Percentiles rank a stretch among this genome's conserved stretches.
These are phyloP conservation scores for Amylocystis lapponica DNA, from an alignment of 768 basidiomycete species.

Conservation along the genomic window DNA sequence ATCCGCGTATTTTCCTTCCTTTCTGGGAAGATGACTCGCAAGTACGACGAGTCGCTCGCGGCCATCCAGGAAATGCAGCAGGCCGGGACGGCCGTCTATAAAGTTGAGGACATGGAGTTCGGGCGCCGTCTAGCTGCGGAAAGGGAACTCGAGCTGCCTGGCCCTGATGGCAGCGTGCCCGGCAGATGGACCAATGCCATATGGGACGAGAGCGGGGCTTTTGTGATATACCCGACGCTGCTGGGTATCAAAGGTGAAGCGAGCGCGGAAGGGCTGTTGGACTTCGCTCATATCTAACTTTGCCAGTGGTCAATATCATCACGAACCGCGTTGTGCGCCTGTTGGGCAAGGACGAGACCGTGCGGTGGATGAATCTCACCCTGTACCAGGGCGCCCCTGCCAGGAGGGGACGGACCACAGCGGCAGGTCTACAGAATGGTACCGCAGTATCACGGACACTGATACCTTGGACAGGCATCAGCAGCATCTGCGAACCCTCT, in stretches of 20 bases:
- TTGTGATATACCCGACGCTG: constrained; percentile 89
- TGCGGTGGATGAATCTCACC: constrained; percentile 82
- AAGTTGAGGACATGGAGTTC: constrained; percentile 98
- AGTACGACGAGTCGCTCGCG: constrained; percentile 90
- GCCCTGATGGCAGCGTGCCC: constrained; percentile 63
- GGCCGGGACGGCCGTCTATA: constrained; percentile 87
- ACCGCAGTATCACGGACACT: neutral
- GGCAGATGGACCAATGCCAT: constrained; percentile 83
- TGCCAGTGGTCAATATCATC: constrained; percentile 83
- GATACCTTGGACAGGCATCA: constrained; percentile 57
- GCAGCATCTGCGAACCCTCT: constrained; percentile 95
- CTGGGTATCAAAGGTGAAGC: constrained; percentile 88
- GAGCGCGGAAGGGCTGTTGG: neutral
- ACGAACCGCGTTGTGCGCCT: constrained; percentile 89
- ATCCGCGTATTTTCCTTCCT: constrained; percentile 92
- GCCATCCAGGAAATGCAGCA: constrained; percentile 99
- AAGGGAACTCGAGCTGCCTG: constrained; percentile 81
- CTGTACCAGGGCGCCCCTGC: constrained; percentile 93
- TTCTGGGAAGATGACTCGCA: constrained; percentile 81
- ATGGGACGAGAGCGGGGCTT: constrained; percentile 98
- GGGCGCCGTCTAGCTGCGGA: constrained; percentile 93
- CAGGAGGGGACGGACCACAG: constrained; percentile 79
- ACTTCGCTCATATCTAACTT: neutral
- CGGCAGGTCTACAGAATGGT: too few relatives aligned
- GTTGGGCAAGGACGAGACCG: constrained; percentile 90